Base-by-base conservation (phyloP, 768 basidiomycete species). In the Phanerochaete carnosa region DNA sequence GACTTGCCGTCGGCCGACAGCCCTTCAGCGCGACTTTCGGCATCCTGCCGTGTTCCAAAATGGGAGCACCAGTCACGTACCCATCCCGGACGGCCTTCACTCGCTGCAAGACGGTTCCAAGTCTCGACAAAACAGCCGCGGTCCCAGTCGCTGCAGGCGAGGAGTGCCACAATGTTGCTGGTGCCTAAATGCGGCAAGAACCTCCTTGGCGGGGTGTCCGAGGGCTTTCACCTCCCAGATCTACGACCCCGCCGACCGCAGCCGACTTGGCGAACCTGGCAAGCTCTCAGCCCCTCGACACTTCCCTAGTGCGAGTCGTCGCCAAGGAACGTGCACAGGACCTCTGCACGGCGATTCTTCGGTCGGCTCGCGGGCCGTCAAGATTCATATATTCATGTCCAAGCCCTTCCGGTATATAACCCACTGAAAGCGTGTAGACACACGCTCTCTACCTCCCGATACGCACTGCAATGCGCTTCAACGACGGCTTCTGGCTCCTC, bases 401-500 rank as follows among this genome's bases (percentile, higher is more conserved):
- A 8, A 32, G 30, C 11, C 16, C 39, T 12, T 19, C 39, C 39
- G n/a, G 56, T n/a, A 28, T 57, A 57, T 46, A 55, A 33, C 39
- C n/a, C 2, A 12, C 16, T 12, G 15, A 39, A 6, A 47, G 22
- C 43, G 39, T 19, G 29, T 29, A 3, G 7, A 47, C 54, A 23
- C 30, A 33, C 56, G 16, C 39, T 23, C 43, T 6, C n/a, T 32
- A 46, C 35, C 56, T 16, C 22, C 22, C 16, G 22, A 37, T 25
- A 22, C 15, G 9, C 39, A 4, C 49, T 32, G 49, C 43, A 23
- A 90, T 88, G 87, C 86, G 83, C 68, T 87, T 88, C 76, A 88
- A 83, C 77, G 88, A 89, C 73, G 87, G 88, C 23, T 85, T 89
- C 67, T 89, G 86, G 87, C 78, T 87, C 25, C 72, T 85, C 64